These are phyloP conservation scores for Kodamaea arcana DNA, from an alignment of 1,139 yeast species.

Conservation along the genomic window DNA sequence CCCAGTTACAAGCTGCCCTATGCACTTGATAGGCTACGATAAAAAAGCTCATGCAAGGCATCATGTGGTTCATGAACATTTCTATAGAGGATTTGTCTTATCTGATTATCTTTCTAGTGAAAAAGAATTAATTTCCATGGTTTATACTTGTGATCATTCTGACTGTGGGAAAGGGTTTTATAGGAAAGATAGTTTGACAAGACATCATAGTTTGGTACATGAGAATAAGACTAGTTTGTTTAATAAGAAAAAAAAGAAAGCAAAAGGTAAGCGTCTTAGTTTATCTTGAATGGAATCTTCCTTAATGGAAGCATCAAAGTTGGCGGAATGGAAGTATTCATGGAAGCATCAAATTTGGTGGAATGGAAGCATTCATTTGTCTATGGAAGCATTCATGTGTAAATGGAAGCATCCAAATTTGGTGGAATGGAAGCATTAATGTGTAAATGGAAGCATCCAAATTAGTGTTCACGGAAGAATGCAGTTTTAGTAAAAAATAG, in stretches of 20 bases:
- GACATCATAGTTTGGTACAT: constrained; percentile 55
- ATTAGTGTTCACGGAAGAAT: no score
- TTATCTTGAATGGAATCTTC: no score
- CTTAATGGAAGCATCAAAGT: no score
- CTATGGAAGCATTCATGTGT: no score
- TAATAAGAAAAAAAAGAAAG: constrained; percentile 6
- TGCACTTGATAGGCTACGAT: constrained; percentile 57
- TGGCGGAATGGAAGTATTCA: no score
- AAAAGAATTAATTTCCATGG: constrained; percentile 4
- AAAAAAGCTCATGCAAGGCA: constrained; percentile 58
- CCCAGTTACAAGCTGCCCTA: constrained; percentile 54
- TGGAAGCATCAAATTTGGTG: no score
- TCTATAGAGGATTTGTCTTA: constrained; percentile 16
- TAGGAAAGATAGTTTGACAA: constrained; percentile 52
- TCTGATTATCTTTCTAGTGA: constrained; percentile 12
- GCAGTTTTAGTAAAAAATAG: no score
- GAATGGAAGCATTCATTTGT: no score
- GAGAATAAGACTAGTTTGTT: constrained; percentile 20
- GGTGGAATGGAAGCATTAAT: no score
- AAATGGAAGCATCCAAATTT: no score
- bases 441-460: no score
- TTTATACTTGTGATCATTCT: constrained; percentile 16
- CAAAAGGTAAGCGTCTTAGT: background rate
- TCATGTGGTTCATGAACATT: constrained; percentile 58
- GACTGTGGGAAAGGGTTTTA: constrained; percentile 53